A percentile compares a stretch with the other conserved stretches of the same genome.
Evolutionary conservation across 148 eudicot genomes (phyloP).

Genomic region (Rhododendron molle): DNA sequence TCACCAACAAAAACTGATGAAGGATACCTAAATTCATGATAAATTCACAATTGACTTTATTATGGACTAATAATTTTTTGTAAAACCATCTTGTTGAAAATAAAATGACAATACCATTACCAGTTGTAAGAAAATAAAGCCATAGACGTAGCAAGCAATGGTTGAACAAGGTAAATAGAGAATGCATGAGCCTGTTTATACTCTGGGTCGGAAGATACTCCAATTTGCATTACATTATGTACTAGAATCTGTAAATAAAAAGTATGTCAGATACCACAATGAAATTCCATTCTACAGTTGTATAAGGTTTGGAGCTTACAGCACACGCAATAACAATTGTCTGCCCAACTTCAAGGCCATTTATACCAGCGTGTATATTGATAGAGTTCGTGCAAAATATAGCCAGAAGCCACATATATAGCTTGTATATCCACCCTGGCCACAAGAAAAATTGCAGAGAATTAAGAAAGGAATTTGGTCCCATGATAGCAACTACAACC

Average conservation of each 20-base stretch:
- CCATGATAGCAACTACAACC: background rate
- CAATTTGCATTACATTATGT: slow-evolving; percentile 94
- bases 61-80: background rate
- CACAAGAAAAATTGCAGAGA: slow-evolving; percentile 3
- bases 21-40: slow-evolving; percentile 63
- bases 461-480: background rate
- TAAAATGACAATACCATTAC: slow-evolving; percentile 29
- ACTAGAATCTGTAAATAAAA: slow-evolving; percentile 57
- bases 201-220: slow-evolving; percentile 63
- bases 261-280: slow-evolving; percentile 15
- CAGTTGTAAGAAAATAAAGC: slow-evolving; percentile 88
- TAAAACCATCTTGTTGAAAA: background rate
- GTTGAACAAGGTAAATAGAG: slow-evolving; percentile 91
- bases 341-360: slow-evolving; percentile 99
- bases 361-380: slow-evolving; percentile 95
- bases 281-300: background rate
- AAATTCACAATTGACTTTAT: background rate
- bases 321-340: slow-evolving; percentile 85
- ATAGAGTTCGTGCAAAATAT: slow-evolving; percentile 93
- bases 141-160: slow-evolving; percentile 86
- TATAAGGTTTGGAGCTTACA: slow-evolving; percentile 47
- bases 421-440: slow-evolving; percentile 80
- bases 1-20: slow-evolving; percentile 99
- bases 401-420: slow-evolving; percentile 91
- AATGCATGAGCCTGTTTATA: slow-evolving; percentile 96